phyloP scores from a whole-genome alignment of 352 stramenopile genomes.

The Phytophthora foliorum region DNA sequence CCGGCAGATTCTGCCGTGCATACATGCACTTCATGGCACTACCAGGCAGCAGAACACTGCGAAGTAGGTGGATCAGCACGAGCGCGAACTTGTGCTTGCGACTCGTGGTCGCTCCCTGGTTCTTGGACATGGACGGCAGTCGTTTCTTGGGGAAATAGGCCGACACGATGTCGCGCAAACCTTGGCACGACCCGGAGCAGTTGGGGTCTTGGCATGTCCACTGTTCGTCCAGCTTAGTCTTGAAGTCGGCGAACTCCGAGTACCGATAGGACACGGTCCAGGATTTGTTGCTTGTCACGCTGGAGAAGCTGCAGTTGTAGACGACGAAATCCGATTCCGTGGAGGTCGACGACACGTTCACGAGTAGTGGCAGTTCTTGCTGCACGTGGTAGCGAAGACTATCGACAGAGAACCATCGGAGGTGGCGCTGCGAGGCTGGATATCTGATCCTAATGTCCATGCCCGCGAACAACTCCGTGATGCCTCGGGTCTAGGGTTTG shows the following conservation, averaged over 20 bases:
- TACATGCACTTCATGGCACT: constrained; percentile 69
- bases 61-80: constrained; percentile 62
- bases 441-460: not conserved
- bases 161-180: constrained; percentile 57
- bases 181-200: constrained; percentile 65
- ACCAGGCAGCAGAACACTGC: constrained; percentile 57
- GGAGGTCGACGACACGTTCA: constrained; percentile 44
- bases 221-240: constrained; percentile 48
- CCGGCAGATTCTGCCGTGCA: constrained; percentile 52
- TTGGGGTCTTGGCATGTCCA: constrained; percentile 59
- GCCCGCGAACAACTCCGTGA: no score
- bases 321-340: constrained; percentile 47
- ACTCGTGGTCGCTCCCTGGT: constrained; percentile 32
- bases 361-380: constrained; percentile 47
- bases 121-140: constrained; percentile 40
- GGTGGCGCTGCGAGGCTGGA: not conserved
- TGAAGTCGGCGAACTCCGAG: constrained; percentile 65
- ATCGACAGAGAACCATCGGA: constrained; percentile 35
- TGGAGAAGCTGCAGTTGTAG: constrained; percentile 52
- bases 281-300: constrained; percentile 43
- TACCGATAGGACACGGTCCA: constrained; percentile 62
- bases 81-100: constrained; percentile 62
- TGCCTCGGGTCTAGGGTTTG: no score
- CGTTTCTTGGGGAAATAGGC: constrained; percentile 64
- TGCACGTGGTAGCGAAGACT: constrained; percentile 32